A percentile compares a stretch with the other conserved stretches of the same genome.
Conservation (phyloP, 768 basidiomycete genomes). For the Suillus americanus region DNA sequence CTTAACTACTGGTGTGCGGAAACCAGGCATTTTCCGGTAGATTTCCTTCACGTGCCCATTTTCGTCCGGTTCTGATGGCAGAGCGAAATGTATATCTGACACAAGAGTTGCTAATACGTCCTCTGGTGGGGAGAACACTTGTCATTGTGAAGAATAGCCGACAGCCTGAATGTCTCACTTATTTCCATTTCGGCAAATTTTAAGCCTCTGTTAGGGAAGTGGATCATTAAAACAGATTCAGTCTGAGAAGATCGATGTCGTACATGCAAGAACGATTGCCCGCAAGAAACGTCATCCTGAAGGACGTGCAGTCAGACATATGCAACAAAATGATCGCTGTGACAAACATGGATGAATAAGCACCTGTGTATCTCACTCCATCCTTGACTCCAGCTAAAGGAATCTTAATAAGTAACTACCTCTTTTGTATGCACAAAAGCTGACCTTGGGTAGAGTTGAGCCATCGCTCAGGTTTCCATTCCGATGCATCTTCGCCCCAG, state of each 20-base stretch:
- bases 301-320: background rate
- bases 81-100: conserved; percentile 21
- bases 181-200: conserved; percentile 50
- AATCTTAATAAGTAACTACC: background rate
- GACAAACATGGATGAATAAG: conserved; percentile 45
- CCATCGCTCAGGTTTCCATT: conserved; percentile 34
- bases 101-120: conserved; percentile 25
- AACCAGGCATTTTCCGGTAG: conserved; percentile 23
- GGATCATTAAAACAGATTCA: background rate
- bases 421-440: background rate
- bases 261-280: conserved; percentile 48
- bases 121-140: conserved; percentile 12
- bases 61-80: conserved; percentile 16
- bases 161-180: conserved; percentile 33
- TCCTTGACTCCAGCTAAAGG: conserved; percentile 4
- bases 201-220: conserved; percentile 28
- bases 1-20: conserved; percentile 24
- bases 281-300: conserved; percentile 48
- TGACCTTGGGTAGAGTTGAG: conserved; percentile 16
- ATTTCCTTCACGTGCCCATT: conserved; percentile 18
- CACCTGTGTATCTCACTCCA: conserved; percentile 35
- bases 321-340: background rate
- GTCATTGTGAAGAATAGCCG: background rate
- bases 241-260: background rate
- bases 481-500: no score